Evolutionary conservation across 2,329 filamentous ascomycete genomes (phyloP), one percentile per base, ranked within the genome.

Genomic region (Fusarium sp.): DNA sequence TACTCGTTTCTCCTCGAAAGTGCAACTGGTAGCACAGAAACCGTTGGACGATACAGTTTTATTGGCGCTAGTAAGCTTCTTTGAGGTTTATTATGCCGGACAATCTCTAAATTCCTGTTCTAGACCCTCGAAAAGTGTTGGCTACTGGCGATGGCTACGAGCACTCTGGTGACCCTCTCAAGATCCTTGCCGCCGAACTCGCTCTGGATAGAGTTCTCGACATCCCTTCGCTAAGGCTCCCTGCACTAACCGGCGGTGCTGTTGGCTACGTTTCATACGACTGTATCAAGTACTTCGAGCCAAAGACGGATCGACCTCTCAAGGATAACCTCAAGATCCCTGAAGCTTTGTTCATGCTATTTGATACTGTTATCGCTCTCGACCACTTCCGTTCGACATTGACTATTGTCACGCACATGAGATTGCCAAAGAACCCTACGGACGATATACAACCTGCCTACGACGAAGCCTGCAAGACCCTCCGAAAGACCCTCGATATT

Each of bases 201-300:
- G 86, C 88, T 19, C 85, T 92, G 75, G 91, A 90, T 78, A 87
- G 92, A 25, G 92, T 97, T 67, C 92, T 94, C 33, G 87, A 92
- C 40, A 88, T 99, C 5, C 94, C 96, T 1, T 92, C 90, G 1
- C 82, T 98, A 74, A 87, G 87, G 73, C 85, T 99, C 37, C 96
- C 96, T 51, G 92, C 93, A 25, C 83, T 99, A 81, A 93, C 92
- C 0, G 96, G 94, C 40, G 96, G 96, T 49, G 96, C 94, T 14
- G 93, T 99, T 74, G 96, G 96, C 62, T 99, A 98, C 78, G 93
- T 98, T 7, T 94, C 94, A 53, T 99, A 99, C 77, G 96, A 99
- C 78, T 99, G 96, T 79, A 93, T 99, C 74, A 90, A 91, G 76
- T 98, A 98, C 81, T 99, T 99, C 73, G 96, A 99, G 84, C 96